Base-by-base conservation (phyloP, 2,329 filamentous ascomycete genomes). In the Fusarium sp. region DNA sequence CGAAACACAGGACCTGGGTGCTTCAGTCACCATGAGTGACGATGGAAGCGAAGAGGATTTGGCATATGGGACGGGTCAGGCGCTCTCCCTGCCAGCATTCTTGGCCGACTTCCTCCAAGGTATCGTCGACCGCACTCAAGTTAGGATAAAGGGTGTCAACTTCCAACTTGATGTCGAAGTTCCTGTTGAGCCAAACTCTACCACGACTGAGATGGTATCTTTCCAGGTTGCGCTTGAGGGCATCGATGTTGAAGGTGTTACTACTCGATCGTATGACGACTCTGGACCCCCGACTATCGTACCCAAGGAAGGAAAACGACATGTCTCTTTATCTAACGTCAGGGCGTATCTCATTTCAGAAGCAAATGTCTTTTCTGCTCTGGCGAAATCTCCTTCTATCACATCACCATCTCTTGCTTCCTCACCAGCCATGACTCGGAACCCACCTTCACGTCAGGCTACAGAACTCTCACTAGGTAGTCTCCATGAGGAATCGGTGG, bases 91-190 rank as follows among this genome's bases (percentile, higher is more conserved):
- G 6, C 92, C 92, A 8, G 83, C 82, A 1, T 93, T 94, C 67
- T 80, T 96, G 46, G 87, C 90, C 41, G 87, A 86, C 68, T 92
- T 93, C 69, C 78, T 95, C 8, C 89, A 93, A 69, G 91, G 91
- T 31, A 88, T 94, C 49, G 81, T 91, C 28, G 91, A 96, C 77
- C 86, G 92, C 45, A 83, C 90, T 57, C 87, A 92, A 74, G 80
- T 95, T 28, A 83, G 82, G 50, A 88, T 95, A 60, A 86, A 85
- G 51, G 85, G 88, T 28, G 85, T 95, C 57, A 85, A 84, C 12
- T 84, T 94, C 66, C 87, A 89, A 71, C 80, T 94, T 18, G 89
- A 92, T 69, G 80, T 89, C 40, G 83, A 88, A 49, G 79, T 88
- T 10, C 84, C 85, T 3, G 76, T 83, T 33, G 84, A 90, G 62